Evolutionary conservation across 371 early-diverging fungal species (phyloP), one percentile per base, ranked within the genome.

Genomic region (Gilbertella persicaria): DNA sequence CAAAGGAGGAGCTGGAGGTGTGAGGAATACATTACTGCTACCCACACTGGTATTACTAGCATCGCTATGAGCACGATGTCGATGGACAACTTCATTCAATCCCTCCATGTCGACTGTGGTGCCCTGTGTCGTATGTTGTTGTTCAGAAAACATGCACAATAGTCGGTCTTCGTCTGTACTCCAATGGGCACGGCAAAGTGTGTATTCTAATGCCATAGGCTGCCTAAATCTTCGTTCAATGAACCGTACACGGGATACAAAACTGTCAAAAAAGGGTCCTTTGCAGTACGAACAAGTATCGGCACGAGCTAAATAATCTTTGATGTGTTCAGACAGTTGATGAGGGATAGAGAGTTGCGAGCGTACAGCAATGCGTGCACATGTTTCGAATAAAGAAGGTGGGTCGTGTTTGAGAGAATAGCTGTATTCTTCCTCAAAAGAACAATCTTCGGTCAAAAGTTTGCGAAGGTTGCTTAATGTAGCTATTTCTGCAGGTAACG

Each of bases 181-280:
- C 70, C 70, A 69, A 44, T 69, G 70, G 4, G 63, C 57, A 8
- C 51, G 52, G 20, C 70, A 69, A 1, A 69, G 50, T 0, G 49
- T 59, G 47, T 69, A 63, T 37, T 66, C 59, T 9, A 66, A 36
- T 1, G 64, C 63, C 39, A 62, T 64, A 4, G 41, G 16, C 7
- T 69, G 61, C 16, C 60, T 48, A 2, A 78, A 84, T 37, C 71
- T 72, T 53, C 85, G 81, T 40, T 84, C 85, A 23, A 89, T 75
- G 19, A 84, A 64, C 41, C 84, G 70, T 37, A 74, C 69, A 7
- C 90, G 79, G 35, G 69, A 73, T 25, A 76, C 67, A 56, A 51
- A 78, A 12, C 64, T 64, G 13, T 90, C 87, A 72, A 93, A 90
- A 55, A 84, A 89, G 16, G 96, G 93, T 3, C 92, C 94, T 14